Percentiles rank a stretch among this genome's conserved stretches.
These are phyloP conservation scores for Termitomyces sp. DNA, from an alignment of 768 basidiomycete species.

Conservation along the genomic window DNA sequence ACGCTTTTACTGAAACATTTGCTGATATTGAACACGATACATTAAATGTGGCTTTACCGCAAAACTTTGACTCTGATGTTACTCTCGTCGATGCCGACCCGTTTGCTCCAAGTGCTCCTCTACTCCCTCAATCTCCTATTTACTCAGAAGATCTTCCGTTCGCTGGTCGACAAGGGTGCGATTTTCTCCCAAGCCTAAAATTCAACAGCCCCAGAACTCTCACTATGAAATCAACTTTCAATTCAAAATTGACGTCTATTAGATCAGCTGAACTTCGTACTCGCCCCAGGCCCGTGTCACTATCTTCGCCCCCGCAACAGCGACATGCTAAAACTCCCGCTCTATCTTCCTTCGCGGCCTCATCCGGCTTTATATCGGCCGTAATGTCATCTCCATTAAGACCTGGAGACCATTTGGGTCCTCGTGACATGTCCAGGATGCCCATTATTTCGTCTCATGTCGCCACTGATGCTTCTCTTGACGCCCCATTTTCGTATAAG, in stretches of 20 bases:
- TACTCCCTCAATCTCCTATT: not conserved
- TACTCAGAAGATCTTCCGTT: not conserved
- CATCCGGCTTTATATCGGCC: not conserved
- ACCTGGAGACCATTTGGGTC: not conserved
- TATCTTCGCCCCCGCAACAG: slow-evolving; percentile 4
- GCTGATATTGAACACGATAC: not conserved
- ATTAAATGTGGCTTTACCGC: not conserved
- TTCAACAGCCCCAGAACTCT: not conserved
- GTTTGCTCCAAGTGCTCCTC: not conserved
- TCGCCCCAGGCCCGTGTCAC: not conserved
- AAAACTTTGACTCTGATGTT: not conserved
- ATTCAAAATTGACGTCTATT: not conserved
- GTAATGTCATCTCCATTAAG: not conserved
- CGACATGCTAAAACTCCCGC: not conserved
- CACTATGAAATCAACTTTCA: not conserved
- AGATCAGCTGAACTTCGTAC: not conserved
- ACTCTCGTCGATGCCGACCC: not conserved
- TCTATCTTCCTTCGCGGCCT: not conserved
- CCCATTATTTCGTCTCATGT: not conserved
- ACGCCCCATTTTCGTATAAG: not conserved
- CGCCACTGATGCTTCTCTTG: not conserved
- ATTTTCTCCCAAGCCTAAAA: not conserved
- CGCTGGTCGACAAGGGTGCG: too few relatives aligned
- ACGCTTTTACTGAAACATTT: not conserved
- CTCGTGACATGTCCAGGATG: not conserved